These are phyloP conservation scores for Fusarium anthophilum DNA, from an alignment of 2,329 filamentous ascomycete genomes.

Conservation along the genomic window DNA sequence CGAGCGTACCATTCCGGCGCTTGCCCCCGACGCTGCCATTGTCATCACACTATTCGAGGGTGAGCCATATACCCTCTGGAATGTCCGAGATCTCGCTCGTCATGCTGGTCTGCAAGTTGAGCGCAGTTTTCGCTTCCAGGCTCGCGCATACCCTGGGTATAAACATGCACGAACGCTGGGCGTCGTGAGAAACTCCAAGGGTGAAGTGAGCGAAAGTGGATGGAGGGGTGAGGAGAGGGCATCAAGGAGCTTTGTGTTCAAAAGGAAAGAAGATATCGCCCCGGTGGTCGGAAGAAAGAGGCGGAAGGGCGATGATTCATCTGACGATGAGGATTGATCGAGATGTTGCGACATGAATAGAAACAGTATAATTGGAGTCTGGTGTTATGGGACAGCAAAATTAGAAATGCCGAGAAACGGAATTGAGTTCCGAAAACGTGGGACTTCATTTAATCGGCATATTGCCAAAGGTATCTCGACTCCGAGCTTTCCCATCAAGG, in stretches of 20 bases:
- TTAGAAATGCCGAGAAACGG: not conserved
- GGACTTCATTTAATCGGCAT: not conserved
- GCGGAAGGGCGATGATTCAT: constrained; percentile 47
- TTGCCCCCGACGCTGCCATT: constrained; percentile 65
- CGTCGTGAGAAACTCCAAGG: constrained; percentile 61
- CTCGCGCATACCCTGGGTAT: constrained; percentile 76
- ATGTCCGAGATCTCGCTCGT: constrained; percentile 85
- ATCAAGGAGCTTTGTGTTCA: constrained; percentile 70
- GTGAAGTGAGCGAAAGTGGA: constrained; percentile 52
- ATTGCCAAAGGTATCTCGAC: constrained; percentile 8
- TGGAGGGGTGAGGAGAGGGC: constrained; percentile 56
- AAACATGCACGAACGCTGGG: constrained; percentile 78
- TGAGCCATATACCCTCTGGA: constrained; percentile 96
- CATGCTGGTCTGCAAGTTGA: constrained; percentile 77
- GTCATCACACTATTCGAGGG: constrained; percentile 92
- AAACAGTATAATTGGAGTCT: constrained; percentile 13
- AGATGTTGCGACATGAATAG: not conserved
- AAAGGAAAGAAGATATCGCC: constrained; percentile 63
- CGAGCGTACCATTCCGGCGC: constrained; percentile 54
- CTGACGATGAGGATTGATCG: constrained; percentile 46
- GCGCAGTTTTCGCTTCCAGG: constrained; percentile 75
- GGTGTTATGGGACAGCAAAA: constrained; percentile 1
- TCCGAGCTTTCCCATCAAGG: not conserved
- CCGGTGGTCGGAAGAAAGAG: constrained; percentile 41
- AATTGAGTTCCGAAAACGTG: not conserved